phyloP scores from a whole-genome alignment of 108 stramenopile genomes.

The Nitzschia inconspicua region DNA sequence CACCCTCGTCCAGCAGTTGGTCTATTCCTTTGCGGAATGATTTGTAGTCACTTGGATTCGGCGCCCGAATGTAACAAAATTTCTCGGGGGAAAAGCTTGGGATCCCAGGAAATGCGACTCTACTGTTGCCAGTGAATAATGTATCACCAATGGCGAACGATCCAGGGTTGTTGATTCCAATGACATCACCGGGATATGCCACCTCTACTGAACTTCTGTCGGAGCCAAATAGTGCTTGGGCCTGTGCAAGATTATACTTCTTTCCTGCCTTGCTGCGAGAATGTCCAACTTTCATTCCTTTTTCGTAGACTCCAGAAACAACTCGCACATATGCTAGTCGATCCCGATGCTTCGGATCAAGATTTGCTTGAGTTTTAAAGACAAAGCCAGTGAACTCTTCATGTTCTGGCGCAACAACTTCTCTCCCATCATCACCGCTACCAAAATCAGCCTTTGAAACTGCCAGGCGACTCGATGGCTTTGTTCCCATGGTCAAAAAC shows the following conservation, averaged over 20 bases:
- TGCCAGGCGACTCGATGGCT: slow-evolving; percentile 57
- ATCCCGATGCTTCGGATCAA: slow-evolving; percentile 96
- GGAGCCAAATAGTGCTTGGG: slow-evolving; percentile 91
- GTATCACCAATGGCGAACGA: slow-evolving; percentile 89
- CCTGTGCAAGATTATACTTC: slow-evolving; percentile 89
- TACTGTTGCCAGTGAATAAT: slow-evolving; percentile 66
- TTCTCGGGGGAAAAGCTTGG: slow-evolving; percentile 93
- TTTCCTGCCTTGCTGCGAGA: slow-evolving; percentile 79
- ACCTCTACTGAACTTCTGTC: slow-evolving; percentile 84
- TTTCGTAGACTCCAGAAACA: slow-evolving; percentile 86
- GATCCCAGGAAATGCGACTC: slow-evolving; percentile 88
- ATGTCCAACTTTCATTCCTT: slow-evolving; percentile 93
- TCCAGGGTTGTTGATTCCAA: slow-evolving; percentile 96
- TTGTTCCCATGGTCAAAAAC: slow-evolving; percentile 78
- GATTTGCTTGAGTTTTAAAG: slow-evolving; percentile 96
- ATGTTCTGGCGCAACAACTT: slow-evolving; percentile 64
- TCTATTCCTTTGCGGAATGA: slow-evolving; percentile 89
- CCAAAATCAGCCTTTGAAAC: slow-evolving; percentile 32
- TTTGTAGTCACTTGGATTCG: slow-evolving; percentile 91
- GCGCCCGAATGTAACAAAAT: slow-evolving; percentile 89
- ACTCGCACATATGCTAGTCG: slow-evolving; percentile 91
- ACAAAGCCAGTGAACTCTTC: slow-evolving; percentile 93
- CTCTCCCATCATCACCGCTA: slow-evolving; percentile 43
- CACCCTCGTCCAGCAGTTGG: slow-evolving; percentile 93
- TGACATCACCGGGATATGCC: slow-evolving; percentile 95